These are phyloP conservation scores for Psidium guajava DNA, from an alignment of 345 rosid genomes.

Conservation along the genomic window DNA sequence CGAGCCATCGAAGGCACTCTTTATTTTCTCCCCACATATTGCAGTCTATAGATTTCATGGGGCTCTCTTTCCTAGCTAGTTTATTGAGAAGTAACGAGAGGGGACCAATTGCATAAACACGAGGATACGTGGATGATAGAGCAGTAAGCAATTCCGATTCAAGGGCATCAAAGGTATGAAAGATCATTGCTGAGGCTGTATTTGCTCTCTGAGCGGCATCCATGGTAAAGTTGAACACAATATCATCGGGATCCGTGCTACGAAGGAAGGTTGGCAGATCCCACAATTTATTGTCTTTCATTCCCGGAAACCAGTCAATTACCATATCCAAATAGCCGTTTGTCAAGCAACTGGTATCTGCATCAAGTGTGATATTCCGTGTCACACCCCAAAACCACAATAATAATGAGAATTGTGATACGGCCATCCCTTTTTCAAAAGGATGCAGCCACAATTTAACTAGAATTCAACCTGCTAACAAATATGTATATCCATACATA, in stretches of 20 bases:
- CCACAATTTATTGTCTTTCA: neutral
- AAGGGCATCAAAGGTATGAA: slow-evolving; percentile 2
- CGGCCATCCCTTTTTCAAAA: too few relatives aligned
- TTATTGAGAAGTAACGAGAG: neutral
- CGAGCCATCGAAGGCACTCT: neutral
- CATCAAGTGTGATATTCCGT: neutral
- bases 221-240: neutral
- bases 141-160: slow-evolving; percentile 2
- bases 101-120: neutral
- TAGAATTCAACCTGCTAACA: too few relatives aligned
- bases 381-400: too few relatives aligned
- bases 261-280: slow-evolving; percentile 6
- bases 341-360: neutral
- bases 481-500: too few relatives aligned
- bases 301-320: slow-evolving; percentile 6
- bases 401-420: too few relatives aligned
- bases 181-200: neutral
- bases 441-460: too few relatives aligned
- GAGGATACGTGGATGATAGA: neutral
- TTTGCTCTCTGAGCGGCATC: neutral
- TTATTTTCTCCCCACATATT: slow-evolving; percentile 1
- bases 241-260: neutral
- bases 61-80: neutral
- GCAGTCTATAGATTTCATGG: neutral
- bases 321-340: neutral